These are phyloP conservation scores for Mortierella claussenii DNA, from an alignment of 192 early-diverging fungal species.

Conservation along the genomic window DNA sequence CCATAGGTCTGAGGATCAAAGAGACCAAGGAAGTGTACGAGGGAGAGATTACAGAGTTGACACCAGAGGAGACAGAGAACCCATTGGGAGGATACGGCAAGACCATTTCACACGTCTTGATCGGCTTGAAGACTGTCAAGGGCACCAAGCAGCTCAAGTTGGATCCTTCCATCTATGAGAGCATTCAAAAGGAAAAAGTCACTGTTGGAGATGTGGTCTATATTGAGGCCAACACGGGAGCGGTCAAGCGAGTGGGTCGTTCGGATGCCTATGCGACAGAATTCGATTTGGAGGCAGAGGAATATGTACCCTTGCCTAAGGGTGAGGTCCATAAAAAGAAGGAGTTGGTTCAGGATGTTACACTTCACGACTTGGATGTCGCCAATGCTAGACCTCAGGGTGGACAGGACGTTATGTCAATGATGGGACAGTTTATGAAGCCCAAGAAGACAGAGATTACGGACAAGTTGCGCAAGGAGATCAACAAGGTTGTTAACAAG, in stretches of 20 bases:
- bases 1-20: conserved; percentile 89
- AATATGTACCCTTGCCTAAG: conserved; percentile 97
- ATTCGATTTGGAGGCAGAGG: conserved; percentile 98
- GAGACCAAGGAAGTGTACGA: conserved; percentile 99
- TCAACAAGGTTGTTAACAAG: conserved; percentile 99
- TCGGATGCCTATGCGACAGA: conserved; percentile 99
- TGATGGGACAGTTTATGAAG: conserved; percentile 99
- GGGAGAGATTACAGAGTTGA: conserved; percentile 97
- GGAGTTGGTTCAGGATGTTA: conserved; percentile 98
- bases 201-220: conserved; percentile 97
- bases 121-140: conserved; percentile 98
- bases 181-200: conserved; percentile 97
- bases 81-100: conserved; percentile 98
- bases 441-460: conserved; percentile 99
- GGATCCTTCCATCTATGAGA: conserved; percentile 97
- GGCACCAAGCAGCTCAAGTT: conserved; percentile 98
- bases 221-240: conserved; percentile 96
- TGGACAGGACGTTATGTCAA: conserved; percentile 97
- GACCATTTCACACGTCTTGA: conserved; percentile 93
- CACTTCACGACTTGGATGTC: conserved; percentile 96
- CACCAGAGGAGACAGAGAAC: conserved; percentile 98
- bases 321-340: conserved; percentile 99
- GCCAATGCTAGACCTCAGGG: conserved; percentile 97
- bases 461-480: conserved; percentile 96
- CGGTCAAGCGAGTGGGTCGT: conserved; percentile 97